Evolutionary conservation across 2,329 filamentous ascomycete species (phyloP).

Genomic region (Colletotrichum lupini): DNA sequence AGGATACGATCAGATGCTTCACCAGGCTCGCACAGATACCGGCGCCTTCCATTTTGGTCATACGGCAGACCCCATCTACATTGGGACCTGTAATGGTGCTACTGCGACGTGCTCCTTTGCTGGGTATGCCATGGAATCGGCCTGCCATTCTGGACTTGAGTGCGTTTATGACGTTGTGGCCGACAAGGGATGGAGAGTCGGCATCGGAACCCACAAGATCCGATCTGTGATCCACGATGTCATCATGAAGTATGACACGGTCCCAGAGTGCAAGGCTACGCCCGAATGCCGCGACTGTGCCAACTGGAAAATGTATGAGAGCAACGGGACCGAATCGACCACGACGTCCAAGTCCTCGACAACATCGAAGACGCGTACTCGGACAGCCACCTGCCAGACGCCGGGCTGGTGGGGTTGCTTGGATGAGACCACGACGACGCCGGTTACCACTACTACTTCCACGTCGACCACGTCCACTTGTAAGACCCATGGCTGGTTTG

Average conservation of each 20-base stretch:
- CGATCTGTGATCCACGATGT: slow-evolving; percentile 89
- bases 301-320: slow-evolving; percentile 94
- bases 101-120: slow-evolving; percentile 90
- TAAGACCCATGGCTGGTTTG: slow-evolving; percentile 74
- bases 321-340: slow-evolving; percentile 84
- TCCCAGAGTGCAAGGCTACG: slow-evolving; percentile 81
- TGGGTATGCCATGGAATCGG: slow-evolving; percentile 92
- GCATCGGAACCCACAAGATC: slow-evolving; percentile 92
- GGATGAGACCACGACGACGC: slow-evolving; percentile 69
- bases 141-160: slow-evolving; percentile 89
- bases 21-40: slow-evolving; percentile 78
- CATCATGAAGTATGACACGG: slow-evolving; percentile 82
- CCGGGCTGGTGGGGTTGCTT: slow-evolving; percentile 92
- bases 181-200: slow-evolving; percentile 92
- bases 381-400: slow-evolving; percentile 89
- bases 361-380: slow-evolving; percentile 69
- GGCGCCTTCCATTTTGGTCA: slow-evolving; percentile 93
- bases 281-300: slow-evolving; percentile 89
- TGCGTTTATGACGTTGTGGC: slow-evolving; percentile 94
- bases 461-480: slow-evolving; percentile 66
- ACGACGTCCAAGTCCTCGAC: slow-evolving; percentile 69
- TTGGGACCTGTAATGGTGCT: slow-evolving; percentile 91
- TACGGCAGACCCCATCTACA: slow-evolving; percentile 93
- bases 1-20: slow-evolving; percentile 75
- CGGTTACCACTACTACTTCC: slow-evolving; percentile 54